A percentile compares a stretch with the other conserved stretches of the same genome.
phyloP scores from a whole-genome alignment of 768 basidiomycete species.

The Pisolithus tinctorius region DNA sequence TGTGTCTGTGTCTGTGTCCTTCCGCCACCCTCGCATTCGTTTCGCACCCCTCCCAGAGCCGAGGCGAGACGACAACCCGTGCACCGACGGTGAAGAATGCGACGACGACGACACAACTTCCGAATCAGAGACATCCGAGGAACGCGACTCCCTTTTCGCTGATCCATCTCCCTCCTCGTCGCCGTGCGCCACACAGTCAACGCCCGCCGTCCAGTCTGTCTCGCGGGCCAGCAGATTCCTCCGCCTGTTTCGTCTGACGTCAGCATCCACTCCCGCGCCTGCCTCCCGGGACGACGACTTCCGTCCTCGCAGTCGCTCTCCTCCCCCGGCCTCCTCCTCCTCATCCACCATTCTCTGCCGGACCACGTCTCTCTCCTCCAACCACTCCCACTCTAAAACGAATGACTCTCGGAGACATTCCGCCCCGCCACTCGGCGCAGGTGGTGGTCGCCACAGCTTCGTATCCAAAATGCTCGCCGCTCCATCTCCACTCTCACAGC shows the following conservation, averaged over 20 bases:
- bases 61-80: slow-evolving; percentile 35
- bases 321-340: background rate
- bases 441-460: slow-evolving; percentile 23
- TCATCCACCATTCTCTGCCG: background rate
- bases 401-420: slow-evolving; percentile 22
- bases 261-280: slow-evolving; percentile 1
- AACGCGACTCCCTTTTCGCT: background rate
- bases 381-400: background rate
- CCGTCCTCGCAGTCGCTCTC: background rate
- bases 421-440: slow-evolving; percentile 14
- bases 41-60: slow-evolving; percentile 87
- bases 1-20: background rate
- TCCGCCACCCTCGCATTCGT: slow-evolving; percentile 40
- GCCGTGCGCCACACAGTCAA: slow-evolving; percentile 13
- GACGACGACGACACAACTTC: slow-evolving; percentile 1
- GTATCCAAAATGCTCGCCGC: slow-evolving; percentile 5
- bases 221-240: slow-evolving; percentile 9
- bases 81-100: slow-evolving; percentile 23
- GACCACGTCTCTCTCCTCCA: background rate
- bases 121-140: slow-evolving; percentile 3
- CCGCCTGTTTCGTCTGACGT: slow-evolving; percentile 12
- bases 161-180: slow-evolving; percentile 15
- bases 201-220: slow-evolving; percentile 12
- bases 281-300: background rate
- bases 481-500: slow-evolving; percentile 1